Evolutionary conservation across 192 early-diverging fungal genomes (phyloP).

Genomic region (Allomyces macrogynus): DNA sequence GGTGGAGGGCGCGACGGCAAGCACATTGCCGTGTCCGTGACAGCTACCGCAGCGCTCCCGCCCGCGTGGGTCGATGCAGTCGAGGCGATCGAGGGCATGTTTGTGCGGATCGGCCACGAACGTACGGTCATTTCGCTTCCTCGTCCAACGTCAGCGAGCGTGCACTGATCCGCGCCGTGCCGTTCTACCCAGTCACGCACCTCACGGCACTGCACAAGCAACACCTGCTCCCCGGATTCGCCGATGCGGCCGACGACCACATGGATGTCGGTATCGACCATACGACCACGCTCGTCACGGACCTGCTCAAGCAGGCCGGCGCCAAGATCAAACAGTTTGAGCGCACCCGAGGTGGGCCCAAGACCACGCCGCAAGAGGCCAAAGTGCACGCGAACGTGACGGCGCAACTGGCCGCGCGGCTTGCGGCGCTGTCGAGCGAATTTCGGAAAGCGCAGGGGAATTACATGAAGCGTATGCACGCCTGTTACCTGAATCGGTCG

Average conservation of each 20-base stretch:
- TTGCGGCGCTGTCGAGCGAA: constrained; percentile 3
- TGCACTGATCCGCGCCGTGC: no score
- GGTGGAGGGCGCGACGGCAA: constrained; percentile 32
- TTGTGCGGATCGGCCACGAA: no score
- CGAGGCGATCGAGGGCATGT: constrained; percentile 44
- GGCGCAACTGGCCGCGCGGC: constrained; percentile 5
- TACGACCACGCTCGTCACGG: no score
- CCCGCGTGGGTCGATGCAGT: constrained; percentile 88
- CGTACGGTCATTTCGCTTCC: no score
- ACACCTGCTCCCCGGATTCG: constrained; percentile 82
- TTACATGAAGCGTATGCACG: constrained; percentile 4
- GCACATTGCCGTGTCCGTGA: constrained; percentile 59
- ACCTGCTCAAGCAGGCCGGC: no score
- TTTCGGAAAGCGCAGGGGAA: constrained; percentile 6
- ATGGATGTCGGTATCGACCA: no score
- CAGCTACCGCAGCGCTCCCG: constrained; percentile 62
- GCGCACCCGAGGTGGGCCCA: no score
- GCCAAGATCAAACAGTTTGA: no score
- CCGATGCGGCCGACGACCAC: constrained; percentile 39
- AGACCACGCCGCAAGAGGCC: no score
- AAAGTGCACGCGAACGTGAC: constrained; percentile 3
- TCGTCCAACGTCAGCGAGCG: no score
- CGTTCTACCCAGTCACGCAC: no score
- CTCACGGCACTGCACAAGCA: constrained; percentile 36
- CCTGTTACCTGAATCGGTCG: no score